These are phyloP conservation scores for Miscanthus sacchariflorus DNA, from an alignment of 202 grass and related monocot genomes.

Conservation along the genomic window DNA sequence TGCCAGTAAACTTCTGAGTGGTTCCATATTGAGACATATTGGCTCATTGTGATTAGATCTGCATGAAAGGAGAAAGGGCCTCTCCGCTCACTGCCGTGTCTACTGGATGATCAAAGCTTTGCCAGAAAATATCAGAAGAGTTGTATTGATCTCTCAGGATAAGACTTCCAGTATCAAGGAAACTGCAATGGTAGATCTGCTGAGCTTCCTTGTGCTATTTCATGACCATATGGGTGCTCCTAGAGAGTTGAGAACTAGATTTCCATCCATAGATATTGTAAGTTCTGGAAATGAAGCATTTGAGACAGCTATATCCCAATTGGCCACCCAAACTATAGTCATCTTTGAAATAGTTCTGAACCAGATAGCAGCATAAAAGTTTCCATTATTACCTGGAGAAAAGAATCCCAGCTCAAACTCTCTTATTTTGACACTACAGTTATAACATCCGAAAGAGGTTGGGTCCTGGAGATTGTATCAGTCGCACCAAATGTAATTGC, in stretches of 20 bases:
- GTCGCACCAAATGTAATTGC: slow-evolving; percentile 26
- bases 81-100: slow-evolving; percentile 30
- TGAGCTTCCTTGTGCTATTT: slow-evolving; percentile 16
- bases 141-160: too few species aligned
- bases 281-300: slow-evolving; percentile 37
- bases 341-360: slow-evolving; percentile 45
- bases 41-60: slow-evolving; percentile 30
- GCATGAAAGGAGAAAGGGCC: slow-evolving; percentile 42
- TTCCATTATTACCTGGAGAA: slow-evolving; percentile 38
- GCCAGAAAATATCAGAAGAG: too few species aligned
- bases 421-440: slow-evolving; percentile 48
- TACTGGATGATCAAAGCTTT: too few species aligned
- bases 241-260: slow-evolving; percentile 39
- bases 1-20: slow-evolving; percentile 54
- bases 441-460: slow-evolving; percentile 35
- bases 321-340: slow-evolving; percentile 57
- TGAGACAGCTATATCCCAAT: slow-evolving; percentile 45
- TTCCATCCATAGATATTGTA: slow-evolving; percentile 46
- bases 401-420: slow-evolving; percentile 61
- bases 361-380: slow-evolving; percentile 65
- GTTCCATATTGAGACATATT: slow-evolving; percentile 58
- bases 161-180: too few species aligned
- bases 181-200: slow-evolving; percentile 13
- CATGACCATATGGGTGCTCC: slow-evolving; percentile 47
- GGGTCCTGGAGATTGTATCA: slow-evolving; percentile 47